Evolutionary conservation across 352 stramenopile genomes (phyloP).

Genomic region (Phytophthora hibernalis): DNA sequence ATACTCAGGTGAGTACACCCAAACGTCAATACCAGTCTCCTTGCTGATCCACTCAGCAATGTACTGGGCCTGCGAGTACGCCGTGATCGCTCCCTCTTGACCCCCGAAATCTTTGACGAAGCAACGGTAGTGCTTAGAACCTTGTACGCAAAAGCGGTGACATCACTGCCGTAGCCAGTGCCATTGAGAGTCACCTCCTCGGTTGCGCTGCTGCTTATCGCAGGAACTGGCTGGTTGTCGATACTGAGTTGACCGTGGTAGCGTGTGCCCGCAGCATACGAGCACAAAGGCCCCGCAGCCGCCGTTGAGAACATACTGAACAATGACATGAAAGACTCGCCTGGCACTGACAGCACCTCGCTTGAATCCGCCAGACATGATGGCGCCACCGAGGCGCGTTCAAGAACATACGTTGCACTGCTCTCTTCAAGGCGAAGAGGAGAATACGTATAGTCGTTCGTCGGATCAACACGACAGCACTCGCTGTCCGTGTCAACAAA

Average conservation of each 20-base stretch:
- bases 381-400: conserved; percentile 28
- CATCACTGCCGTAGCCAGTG: conserved; percentile 48
- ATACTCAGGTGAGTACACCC: conserved; percentile 70
- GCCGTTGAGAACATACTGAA: conserved; percentile 74
- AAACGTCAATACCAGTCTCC: conserved; percentile 69
- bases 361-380: conserved; percentile 52
- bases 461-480: conserved; percentile 65
- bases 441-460: conserved; percentile 48
- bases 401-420: conserved; percentile 20
- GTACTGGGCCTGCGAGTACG: conserved; percentile 63
- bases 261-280: conserved; percentile 65
- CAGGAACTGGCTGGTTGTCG: conserved; percentile 56
- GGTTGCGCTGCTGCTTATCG: conserved; percentile 32
- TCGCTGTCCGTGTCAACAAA: conserved; percentile 69
- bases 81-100: conserved; percentile 47
- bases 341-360: conserved; percentile 45
- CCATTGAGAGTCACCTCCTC: conserved; percentile 56
- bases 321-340: conserved; percentile 71
- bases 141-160: conserved; percentile 81
- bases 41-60: conserved; percentile 75
- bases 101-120: conserved; percentile 29
- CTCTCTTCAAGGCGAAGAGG: conserved; percentile 46
- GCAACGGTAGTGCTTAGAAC: conserved; percentile 40
- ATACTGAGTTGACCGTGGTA: conserved; percentile 77
- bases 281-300: conserved; percentile 51